These are phyloP conservation scores for Glarea lozoyensis DNA, from an alignment of 495 filamentous ascomycete genomes.

Conservation along the genomic window DNA sequence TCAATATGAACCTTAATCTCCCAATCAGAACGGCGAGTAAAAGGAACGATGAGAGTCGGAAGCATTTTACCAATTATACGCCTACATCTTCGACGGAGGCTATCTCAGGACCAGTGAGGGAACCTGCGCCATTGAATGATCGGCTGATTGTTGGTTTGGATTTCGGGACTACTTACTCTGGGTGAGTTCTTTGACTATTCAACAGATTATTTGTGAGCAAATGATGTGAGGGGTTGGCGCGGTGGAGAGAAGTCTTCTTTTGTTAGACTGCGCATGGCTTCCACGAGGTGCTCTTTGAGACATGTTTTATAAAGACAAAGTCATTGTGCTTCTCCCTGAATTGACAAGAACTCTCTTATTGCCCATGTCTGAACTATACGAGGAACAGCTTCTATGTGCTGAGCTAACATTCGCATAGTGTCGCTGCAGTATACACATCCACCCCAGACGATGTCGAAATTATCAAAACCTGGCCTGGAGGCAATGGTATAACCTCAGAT, in stretches of 20 bases:
- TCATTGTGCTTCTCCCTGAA: too few species aligned
- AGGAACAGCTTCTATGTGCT: too few species aligned
- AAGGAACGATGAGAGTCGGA: constrained; percentile 44
- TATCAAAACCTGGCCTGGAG: constrained; percentile 74
- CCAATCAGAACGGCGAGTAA: constrained; percentile 33
- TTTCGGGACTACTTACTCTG: constrained; percentile 64
- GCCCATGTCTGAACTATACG: too few species aligned
- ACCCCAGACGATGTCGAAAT: constrained; percentile 72
- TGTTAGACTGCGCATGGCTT: too few species aligned
- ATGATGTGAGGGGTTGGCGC: too few species aligned
- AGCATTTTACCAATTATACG: constrained; percentile 39
- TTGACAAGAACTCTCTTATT: too few species aligned
- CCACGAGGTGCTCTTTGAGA: too few species aligned
- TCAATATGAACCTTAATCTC: constrained; percentile 38
- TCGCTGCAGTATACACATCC: constrained; percentile 66
- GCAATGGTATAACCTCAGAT: constrained; percentile 62
- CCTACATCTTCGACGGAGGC: constrained; percentile 42
- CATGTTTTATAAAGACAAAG: too few species aligned
- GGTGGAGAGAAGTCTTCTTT: too few species aligned
- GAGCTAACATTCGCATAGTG: constrained; percentile 43
- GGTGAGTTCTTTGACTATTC: too few species aligned
- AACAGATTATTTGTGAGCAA: too few species aligned
- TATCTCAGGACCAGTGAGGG: constrained; percentile 44
- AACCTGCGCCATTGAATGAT: constrained; percentile 36
- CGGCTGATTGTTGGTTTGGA: constrained; percentile 58